Evolutionary conservation across 192 early-diverging fungal genomes (phyloP), one percentile per base, ranked within the genome.

Genomic region (Coemansia sp.): DNA sequence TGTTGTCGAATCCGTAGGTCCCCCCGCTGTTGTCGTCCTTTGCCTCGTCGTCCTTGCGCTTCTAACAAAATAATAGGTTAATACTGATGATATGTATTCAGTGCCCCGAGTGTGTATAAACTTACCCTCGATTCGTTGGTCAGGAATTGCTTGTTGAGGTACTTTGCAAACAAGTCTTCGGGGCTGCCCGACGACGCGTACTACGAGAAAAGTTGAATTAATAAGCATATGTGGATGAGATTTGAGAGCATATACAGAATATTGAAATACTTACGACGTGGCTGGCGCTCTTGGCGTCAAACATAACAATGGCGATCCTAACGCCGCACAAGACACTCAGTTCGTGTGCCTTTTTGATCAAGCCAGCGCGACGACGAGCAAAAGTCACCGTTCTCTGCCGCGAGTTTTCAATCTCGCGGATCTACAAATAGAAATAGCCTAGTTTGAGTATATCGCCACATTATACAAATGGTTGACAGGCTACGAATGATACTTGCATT

Each of bases 311-410:
- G 19, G 73, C 78, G 3, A 85, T 77, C 37, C 79, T 76, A 69
- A 82, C 73, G 19, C 74, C 80, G 63, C 84, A 85, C 1, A 85
- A 69, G 2, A 85, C 77, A 61, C 76, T 75, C 29, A 85, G 61
- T 59, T 85, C 79, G 50, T 85, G 79, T 3, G 84, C 84, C 77
- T 85, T 85, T 62, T 85, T 85, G 51, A 85, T 82, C 24, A 85
- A 65, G 24, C 84, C 84, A 2, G 79, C 77, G 4, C 79, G 76
- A 42, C 84, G 79, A 4, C 79, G 76, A 31, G 77, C 76, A 75
- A 85, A 85, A 1, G 84, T 85, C 29, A 85, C 84, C 0, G 77
- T 79, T 17, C 68, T 64, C 41, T 82, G 79, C 9, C 84, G 73
- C 42, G 76, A 78, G 65, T 85, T 79, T 68, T 82, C 84, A 29